These are phyloP conservation scores for Alternaria panax DNA, from an alignment of 2,329 filamentous ascomycete species.

Conservation along the genomic window DNA sequence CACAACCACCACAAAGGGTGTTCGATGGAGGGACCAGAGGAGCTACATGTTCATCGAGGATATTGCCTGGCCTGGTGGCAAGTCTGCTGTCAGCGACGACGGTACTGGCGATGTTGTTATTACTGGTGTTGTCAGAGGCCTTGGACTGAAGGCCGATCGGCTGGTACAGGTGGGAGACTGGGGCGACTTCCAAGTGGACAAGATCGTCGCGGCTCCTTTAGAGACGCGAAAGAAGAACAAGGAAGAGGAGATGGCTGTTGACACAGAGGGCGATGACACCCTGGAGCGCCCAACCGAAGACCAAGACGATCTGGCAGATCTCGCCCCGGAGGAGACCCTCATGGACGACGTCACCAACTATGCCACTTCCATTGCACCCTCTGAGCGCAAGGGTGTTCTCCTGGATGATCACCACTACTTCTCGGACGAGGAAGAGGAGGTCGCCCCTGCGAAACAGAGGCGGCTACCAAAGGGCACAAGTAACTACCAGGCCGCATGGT, in stretches of 20 bases:
- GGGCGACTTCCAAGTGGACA: slow-evolving; percentile 91
- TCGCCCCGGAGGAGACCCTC: slow-evolving; percentile 84
- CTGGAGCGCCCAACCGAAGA: slow-evolving; percentile 79
- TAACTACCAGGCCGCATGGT: slow-evolving; percentile 94
- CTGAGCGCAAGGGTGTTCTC: slow-evolving; percentile 78
- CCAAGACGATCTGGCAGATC: slow-evolving; percentile 79
- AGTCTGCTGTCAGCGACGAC: slow-evolving; percentile 55
- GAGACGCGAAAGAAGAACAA: slow-evolving; percentile 64
- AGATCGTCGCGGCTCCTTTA: slow-evolving; percentile 80
- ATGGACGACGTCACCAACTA: slow-evolving; percentile 73
- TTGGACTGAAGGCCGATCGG: slow-evolving; percentile 85
- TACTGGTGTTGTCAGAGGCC: slow-evolving; percentile 86
- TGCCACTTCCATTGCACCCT: slow-evolving; percentile 56
- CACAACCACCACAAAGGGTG: slow-evolving; percentile 88
- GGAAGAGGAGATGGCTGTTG: slow-evolving; percentile 72
- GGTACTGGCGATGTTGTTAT: slow-evolving; percentile 69
- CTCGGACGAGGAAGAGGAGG: slow-evolving; percentile 78
- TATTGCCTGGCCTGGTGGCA: slow-evolving; percentile 70
- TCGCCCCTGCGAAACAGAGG: slow-evolving; percentile 69
- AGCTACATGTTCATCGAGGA: slow-evolving; percentile 95
- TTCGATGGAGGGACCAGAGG: slow-evolving; percentile 93
- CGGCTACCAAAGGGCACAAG: slow-evolving; percentile 90
- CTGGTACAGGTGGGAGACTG: slow-evolving; percentile 91
- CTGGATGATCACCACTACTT: slow-evolving; percentile 99
- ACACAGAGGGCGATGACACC: slow-evolving; percentile 63